Base-by-base conservation (phyloP, 1,284 basidiomycete genomes). In the Rhodotorula mucilaginosa region DNA sequence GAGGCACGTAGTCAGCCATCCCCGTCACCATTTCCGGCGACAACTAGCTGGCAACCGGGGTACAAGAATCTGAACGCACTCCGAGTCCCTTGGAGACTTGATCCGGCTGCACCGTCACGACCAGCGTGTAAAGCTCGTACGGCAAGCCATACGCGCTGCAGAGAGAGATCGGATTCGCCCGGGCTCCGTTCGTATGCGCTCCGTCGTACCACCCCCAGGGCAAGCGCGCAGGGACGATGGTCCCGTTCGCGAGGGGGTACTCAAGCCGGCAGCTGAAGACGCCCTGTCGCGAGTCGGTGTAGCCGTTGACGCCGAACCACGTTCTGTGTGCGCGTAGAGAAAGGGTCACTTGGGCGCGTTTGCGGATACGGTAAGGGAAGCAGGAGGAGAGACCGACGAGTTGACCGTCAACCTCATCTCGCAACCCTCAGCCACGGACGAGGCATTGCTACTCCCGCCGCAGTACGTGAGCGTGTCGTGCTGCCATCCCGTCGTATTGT, bases 181-280 rank as follows among this genome's bases (percentile, higher is more conserved):
- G 49, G 16, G 26, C 29, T 31, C 57, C 46, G 47, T 47, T 44
- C 57, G 48, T 44, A 8, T 48, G 31, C 15, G 34, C 47, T 23
- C 57, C 64, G 31, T 51, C 56, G 57, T 58, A 65, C 66, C 66
- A 68, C 2, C 12, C 61, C 66, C 66, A 67, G 5, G 34, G 21
- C 16, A 56, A 18, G 0, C 29, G 29, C 26, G 54, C 60, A 39
- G 54, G 61, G 12, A 61, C 48, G 19, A n/a, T 26, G 5, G n/a
- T n/a, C 12, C 29, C 46, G 34, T 21, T 61, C 59, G 52, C 23
- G 34, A 18, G 16, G 29, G 7, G 31, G 44, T 52, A 48, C 23
- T 59, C 54, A 16, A 67, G 16, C 13, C 52, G 52, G 61, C 67
- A 68, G 16, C 12, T 10, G 13, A 48, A 63, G 1, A 44, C 26